Evolutionary conservation across 1,284 basidiomycete genomes (phyloP).

Genomic region (Chiua sp.): DNA sequence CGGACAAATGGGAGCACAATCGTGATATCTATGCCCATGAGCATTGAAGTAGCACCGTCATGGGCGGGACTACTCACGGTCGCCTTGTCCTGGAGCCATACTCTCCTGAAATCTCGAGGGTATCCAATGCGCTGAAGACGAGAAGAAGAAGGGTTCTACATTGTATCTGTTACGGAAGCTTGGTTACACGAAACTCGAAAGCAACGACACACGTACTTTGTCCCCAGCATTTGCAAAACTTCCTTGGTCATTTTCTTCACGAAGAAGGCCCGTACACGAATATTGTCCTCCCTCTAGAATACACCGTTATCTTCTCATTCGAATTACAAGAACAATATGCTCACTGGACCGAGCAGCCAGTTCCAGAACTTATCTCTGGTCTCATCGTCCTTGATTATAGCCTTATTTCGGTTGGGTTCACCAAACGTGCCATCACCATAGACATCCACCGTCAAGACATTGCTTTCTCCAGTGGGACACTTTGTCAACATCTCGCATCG

Average conservation of each 20-base stretch:
- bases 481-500: constrained; percentile 45
- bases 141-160: constrained; percentile 63
- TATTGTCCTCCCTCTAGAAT: constrained; percentile 38
- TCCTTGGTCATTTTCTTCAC: constrained; percentile 52
- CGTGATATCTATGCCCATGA: constrained; percentile 50
- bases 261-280: constrained; percentile 54
- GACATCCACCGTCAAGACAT: constrained; percentile 49
- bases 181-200: background rate
- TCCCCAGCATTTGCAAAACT: constrained; percentile 58
- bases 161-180: constrained; percentile 22
- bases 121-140: constrained; percentile 61
- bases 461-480: constrained; percentile 33
- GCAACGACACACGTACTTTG: constrained; percentile 38
- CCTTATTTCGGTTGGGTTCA: background rate
- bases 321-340: constrained; percentile 6
- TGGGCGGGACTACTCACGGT: constrained; percentile 45
- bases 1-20: constrained; percentile 54
- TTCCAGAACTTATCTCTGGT: constrained; percentile 45
- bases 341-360: constrained; percentile 24
- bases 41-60: background rate
- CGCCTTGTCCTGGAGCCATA: constrained; percentile 40
- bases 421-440: constrained; percentile 42
- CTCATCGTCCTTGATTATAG: constrained; percentile 21
- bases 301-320: background rate
- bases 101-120: constrained; percentile 58